Evolutionary conservation across 2,329 filamentous ascomycete species (phyloP).

Genomic region (Tolypocladium tropicale): DNA sequence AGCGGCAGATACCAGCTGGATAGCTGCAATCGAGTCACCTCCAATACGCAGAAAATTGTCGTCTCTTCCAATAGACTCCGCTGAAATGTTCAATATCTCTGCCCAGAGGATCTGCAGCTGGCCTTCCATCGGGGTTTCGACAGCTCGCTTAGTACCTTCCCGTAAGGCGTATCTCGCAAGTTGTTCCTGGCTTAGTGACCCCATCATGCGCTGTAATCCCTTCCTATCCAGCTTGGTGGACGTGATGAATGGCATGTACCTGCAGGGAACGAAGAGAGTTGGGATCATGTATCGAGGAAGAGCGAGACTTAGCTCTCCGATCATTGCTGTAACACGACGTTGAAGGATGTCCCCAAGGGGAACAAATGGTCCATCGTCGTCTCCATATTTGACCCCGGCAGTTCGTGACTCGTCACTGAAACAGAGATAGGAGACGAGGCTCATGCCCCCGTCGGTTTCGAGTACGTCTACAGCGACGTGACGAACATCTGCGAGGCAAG

Average conservation of each 20-base stretch:
- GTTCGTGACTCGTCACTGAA: neutral
- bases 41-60: conserved; percentile 16
- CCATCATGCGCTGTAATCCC: neutral
- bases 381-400: neutral
- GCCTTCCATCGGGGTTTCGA: conserved; percentile 1
- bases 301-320: neutral
- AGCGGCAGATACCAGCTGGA: conserved; percentile 4
- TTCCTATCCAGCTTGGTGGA: conserved; percentile 8
- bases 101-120: conserved; percentile 4
- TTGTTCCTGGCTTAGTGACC: neutral
- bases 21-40: conserved; percentile 16
- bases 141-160: neutral
- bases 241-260: conserved; percentile 6
- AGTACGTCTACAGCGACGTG: neutral
- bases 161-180: neutral
- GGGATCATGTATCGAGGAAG: conserved; percentile 6
- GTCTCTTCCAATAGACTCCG: conserved; percentile 16
- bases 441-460: neutral
- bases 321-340: neutral
- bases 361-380: neutral
- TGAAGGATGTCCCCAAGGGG: neutral
- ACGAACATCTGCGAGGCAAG: neutral
- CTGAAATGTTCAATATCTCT: neutral
- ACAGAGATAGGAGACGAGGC: conserved; percentile 1
- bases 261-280: conserved; percentile 4